Conservation (phyloP, 371 early-diverging fungal species). For the Mortierella sp. region DNA sequence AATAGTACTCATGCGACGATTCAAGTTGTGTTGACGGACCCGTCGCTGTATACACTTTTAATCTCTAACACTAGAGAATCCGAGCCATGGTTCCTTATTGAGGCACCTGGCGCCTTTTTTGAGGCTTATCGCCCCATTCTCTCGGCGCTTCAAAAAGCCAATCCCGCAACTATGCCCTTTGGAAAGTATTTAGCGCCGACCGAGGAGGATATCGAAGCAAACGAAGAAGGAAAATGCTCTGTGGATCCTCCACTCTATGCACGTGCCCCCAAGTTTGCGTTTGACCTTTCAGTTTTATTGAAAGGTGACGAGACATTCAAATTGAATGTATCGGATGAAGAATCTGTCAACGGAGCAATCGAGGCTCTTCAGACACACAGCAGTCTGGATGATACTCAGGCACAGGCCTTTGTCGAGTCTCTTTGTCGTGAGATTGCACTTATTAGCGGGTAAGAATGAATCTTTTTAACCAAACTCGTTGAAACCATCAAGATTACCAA, state of each 20-base stretch:
- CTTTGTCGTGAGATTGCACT: slow-evolving; percentile 54
- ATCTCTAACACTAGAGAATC: not conserved
- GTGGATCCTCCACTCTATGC: slow-evolving; percentile 53
- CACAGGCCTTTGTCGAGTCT: slow-evolving; percentile 49
- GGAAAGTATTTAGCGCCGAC: slow-evolving; percentile 52
- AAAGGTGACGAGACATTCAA: not conserved
- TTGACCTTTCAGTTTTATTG: slow-evolving; percentile 44
- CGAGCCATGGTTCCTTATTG: slow-evolving; percentile 54
- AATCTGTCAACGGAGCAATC: slow-evolving; percentile 11
- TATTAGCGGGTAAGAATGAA: slow-evolving; percentile 51
- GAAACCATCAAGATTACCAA: too few relatives aligned
- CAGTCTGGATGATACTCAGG: slow-evolving; percentile 52
- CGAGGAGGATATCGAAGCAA: slow-evolving; percentile 2
- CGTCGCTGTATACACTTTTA: slow-evolving; percentile 20
- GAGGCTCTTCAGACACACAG: slow-evolving; percentile 16
- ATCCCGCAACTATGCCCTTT: slow-evolving; percentile 51
- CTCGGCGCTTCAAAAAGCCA: slow-evolving; percentile 50
- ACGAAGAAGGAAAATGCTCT: too few relatives aligned
- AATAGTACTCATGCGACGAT: slow-evolving; percentile 23
- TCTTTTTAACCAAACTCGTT: not conserved
- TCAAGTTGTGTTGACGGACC: slow-evolving; percentile 43
- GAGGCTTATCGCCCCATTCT: slow-evolving; percentile 59
- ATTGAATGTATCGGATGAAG: slow-evolving; percentile 14
- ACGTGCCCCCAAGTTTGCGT: slow-evolving; percentile 48
- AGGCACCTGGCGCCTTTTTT: slow-evolving; percentile 54